Conservation (phyloP, 1,139 yeast genomes). For the Yamadazyma atmosphaerica region DNA sequence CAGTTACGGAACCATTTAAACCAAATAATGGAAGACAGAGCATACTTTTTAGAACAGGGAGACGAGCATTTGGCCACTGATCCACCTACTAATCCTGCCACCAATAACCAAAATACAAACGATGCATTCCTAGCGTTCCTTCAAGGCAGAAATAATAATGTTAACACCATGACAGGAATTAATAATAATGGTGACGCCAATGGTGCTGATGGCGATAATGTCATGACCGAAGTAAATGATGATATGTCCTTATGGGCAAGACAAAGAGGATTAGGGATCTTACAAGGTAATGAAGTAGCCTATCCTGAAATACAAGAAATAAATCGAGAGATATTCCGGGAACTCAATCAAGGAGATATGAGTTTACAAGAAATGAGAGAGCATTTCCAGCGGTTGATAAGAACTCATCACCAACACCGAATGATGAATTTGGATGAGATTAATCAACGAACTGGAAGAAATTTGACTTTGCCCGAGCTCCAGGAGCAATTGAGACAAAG, state of each 20-base stretch:
- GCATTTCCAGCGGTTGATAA: constrained; percentile 35
- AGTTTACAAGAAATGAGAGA: constrained; percentile 42
- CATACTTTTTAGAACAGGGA: constrained; percentile 41
- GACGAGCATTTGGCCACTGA: constrained; percentile 12
- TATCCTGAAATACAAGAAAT: constrained; percentile 30
- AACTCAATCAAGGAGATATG: constrained; percentile 34
- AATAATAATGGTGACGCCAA: constrained; percentile 3
- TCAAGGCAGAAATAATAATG: constrained; percentile 8
- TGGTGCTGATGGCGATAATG: not conserved
- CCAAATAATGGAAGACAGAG: constrained; percentile 45
- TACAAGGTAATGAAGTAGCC: constrained; percentile 17
- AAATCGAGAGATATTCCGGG: constrained; percentile 37
- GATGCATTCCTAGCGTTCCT: not conserved
- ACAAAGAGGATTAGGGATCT: constrained; percentile 36
- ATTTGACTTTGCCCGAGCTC: constrained; percentile 6
- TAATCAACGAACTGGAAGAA: constrained; percentile 11
- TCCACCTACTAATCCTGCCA: constrained; percentile 1
- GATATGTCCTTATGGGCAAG: constrained; percentile 31
- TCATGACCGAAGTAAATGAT: constrained; percentile 4
- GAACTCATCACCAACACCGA: constrained; percentile 31
- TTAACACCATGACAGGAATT: constrained; percentile 2
- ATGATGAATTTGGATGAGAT: constrained; percentile 15
- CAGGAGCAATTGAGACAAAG: constrained; percentile 8
- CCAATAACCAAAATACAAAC: constrained; percentile 1
- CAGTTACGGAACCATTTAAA: constrained; percentile 64